Base-by-base conservation (phyloP, 306 rosid species). In the Fragaria vesca region DNA sequence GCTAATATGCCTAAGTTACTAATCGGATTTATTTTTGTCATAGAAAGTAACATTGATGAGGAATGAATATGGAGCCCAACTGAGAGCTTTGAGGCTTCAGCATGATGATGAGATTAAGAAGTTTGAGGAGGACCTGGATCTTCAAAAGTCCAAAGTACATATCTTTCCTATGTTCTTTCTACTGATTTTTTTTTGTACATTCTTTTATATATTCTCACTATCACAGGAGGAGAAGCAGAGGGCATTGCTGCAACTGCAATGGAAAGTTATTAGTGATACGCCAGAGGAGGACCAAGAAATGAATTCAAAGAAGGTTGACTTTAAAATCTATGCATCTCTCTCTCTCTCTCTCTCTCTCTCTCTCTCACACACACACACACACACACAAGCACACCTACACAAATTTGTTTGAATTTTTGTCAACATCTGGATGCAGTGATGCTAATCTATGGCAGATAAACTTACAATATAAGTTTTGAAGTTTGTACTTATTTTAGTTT, bases 241-340 rank as follows among this genome's bases (percentile, higher is more conserved):
- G 84, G 92, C 98, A 75, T 85, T 96, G 78, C 82, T 96, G 90
- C 94, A 96, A 81, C 78, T 96, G 93, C 97, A 91, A 86, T 96
- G 98, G 99, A 91, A 86, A 89, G 98, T 93, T 83, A 95, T 96
- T 97, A 83, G 96, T 50, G 93, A 93, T 87, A 90, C 90, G 74
- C 89, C 89, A 70, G 93, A 87, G 77, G 96, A 93, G 83, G 93
- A 88, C 83, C 94, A 86, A 86, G 99, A 93, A 86, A 94, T 87
- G 83, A 93, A 85, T 81, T 93, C 92, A 10, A 91, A 90, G 84
- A 90, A 90, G 96, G 99, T 93, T 80, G 65, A 21, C 66, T 76
- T 65, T 54, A 63, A 50, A 72, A 62, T 51, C 66, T 12, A 73
- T 28, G 28, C 28, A 28, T 28, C 28, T 28, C 28, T 28, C 28